Evolutionary conservation across 2,329 filamentous ascomycete species (phyloP).

Genomic region (Didymella pinodella): DNA sequence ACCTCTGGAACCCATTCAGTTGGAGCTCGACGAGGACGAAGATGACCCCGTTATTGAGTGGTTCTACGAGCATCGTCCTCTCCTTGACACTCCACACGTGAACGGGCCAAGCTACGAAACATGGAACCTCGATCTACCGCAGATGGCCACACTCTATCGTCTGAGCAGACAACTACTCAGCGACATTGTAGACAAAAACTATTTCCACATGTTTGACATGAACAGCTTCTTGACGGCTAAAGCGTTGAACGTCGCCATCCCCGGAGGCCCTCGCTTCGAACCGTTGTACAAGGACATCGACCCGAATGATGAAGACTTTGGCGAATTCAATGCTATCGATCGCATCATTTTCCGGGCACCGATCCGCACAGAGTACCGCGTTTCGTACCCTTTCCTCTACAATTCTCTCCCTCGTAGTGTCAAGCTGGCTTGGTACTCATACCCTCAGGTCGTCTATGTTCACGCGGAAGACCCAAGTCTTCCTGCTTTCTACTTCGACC

Average conservation of each 20-base stretch:
- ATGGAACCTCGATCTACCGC: constrained; percentile 91
- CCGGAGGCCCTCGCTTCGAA: constrained; percentile 96
- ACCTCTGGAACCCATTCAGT: constrained; percentile 95
- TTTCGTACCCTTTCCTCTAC: constrained; percentile 93
- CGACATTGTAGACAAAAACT: constrained; percentile 94
- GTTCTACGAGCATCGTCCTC: constrained; percentile 94
- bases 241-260: constrained; percentile 94
- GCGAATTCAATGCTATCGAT: constrained; percentile 99
- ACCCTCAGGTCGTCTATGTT: constrained; percentile 91
- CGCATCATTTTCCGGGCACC: constrained; percentile 97
- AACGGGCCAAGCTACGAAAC: constrained; percentile 96
- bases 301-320: constrained; percentile 98
- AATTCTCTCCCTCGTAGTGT: constrained; percentile 96
- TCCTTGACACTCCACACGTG: constrained; percentile 90
- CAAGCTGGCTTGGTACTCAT: constrained; percentile 89
- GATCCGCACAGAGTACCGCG: constrained; percentile 93
- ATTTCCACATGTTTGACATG: constrained; percentile 96
- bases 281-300: constrained; percentile 98
- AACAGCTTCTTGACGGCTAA: constrained; percentile 96
- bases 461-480: constrained; percentile 86
- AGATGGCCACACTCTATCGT: constrained; percentile 95
- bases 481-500: constrained; percentile 97
- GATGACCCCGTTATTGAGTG: constrained; percentile 92
- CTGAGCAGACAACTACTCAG: constrained; percentile 89
- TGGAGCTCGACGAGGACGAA: constrained; percentile 95